phyloP scores from a whole-genome alignment of 2,329 filamentous ascomycete species.

The Fusarium sarcochroum region DNA sequence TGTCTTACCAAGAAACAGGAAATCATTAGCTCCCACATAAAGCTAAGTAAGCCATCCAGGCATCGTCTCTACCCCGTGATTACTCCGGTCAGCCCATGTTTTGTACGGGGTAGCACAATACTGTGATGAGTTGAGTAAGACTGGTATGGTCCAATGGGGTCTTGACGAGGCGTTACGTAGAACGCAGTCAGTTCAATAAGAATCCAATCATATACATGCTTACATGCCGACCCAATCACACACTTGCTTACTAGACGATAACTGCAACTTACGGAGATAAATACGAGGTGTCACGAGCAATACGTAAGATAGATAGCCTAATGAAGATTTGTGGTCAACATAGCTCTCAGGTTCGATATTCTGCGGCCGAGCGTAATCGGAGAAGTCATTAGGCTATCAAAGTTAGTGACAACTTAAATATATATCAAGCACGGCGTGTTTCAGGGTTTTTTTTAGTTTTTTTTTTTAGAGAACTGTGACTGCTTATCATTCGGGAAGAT shows the following conservation, averaged over 20 bases:
- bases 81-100: not conserved
- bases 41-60: not conserved
- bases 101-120: not conserved
- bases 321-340: not conserved
- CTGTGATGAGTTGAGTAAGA: not conserved
- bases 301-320: not conserved
- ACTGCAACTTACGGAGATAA: slow-evolving; percentile 2
- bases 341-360: too few species aligned
- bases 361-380: too few species aligned
- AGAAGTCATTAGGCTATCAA: too few species aligned
- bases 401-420: too few species aligned
- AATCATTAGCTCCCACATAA: not conserved
- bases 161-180: not conserved
- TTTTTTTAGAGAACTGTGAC: too few species aligned
- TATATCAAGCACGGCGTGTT: too few species aligned
- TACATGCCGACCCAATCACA: not conserved
- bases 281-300: not conserved
- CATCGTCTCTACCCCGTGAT: not conserved
- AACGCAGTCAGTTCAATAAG: not conserved
- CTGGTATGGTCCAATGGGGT: not conserved
- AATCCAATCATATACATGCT: not conserved
- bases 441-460: too few species aligned
- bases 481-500: not conserved
- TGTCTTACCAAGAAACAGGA: not conserved
- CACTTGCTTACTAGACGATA: not conserved